Base-by-base conservation (phyloP, 2,329 filamentous ascomycete species). In the Colletotrichum destructivum region DNA sequence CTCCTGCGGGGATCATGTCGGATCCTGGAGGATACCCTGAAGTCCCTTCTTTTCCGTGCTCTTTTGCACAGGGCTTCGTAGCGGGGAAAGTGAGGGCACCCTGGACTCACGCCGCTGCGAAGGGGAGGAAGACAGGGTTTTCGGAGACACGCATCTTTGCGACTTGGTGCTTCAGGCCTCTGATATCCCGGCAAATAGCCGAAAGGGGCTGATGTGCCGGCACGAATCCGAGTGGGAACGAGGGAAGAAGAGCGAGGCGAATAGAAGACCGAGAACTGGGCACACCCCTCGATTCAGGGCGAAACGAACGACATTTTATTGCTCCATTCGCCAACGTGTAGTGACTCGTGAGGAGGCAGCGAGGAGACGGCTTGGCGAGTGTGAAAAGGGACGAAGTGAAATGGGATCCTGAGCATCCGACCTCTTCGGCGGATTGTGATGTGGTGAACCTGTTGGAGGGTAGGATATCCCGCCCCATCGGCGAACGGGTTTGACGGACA, bases 11-110 rank as follows among this genome's bases (percentile, higher is more conserved):
- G 49, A 47, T 35, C 38, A 62, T 26, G 46, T 69, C 46, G 59
- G 69, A 35, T 63, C 59, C 54, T 66, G 62, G 62, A 62, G 49
- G 63, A 47, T 71, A 71, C 69, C 69, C 69, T 71, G 51, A 63
- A 46, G 64, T 69, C 69, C 69, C 69, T 66, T 46, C 54, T 69
- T 69, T 63, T 59, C 23, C 21, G 21, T 21, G 40, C 44, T 59
- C 51, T 68, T 68, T 62, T 61, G 40, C 66, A 71, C 69, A 71
- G 69, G 69, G 69, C 65, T 47, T 13, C 46, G 16, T 15, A 21
- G 69, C 65, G 69, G 65, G 65, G 64, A 63, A 69, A 44, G 64
- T 54, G 40, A 38, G 18, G 31, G 64, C 26, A 71, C 55, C 62
- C 68, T 57, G 46, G 66, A 46, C 47, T 31, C 21, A 51, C 38